Percentiles rank a stretch among this genome's conserved stretches.
These are phyloP conservation scores for Entomortierella parvispora DNA, from an alignment of 192 early-diverging fungal species.

Conservation along the genomic window DNA sequence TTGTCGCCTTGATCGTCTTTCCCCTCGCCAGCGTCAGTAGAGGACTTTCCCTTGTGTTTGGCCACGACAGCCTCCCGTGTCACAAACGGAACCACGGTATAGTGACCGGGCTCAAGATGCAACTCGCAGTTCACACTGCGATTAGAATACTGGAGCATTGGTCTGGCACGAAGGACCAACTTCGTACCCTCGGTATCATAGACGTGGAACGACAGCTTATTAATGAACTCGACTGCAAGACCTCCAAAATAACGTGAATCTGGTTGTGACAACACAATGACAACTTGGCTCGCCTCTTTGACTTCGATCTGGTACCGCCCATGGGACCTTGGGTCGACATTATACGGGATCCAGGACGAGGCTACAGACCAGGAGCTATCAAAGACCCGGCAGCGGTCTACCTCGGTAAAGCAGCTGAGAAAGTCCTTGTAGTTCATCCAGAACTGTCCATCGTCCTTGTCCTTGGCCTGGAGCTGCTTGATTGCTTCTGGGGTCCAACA, in stretches of 20 bases:
- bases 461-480: background rate
- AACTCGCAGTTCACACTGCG: conserved; percentile 32
- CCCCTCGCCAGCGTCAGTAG: background rate
- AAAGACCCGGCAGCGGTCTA: conserved; percentile 22
- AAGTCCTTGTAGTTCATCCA: conserved; percentile 50
- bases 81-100: conserved; percentile 29
- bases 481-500: conserved; percentile 26
- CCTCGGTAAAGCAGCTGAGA: background rate
- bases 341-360: conserved; percentile 41
- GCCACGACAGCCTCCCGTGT: conserved; percentile 1
- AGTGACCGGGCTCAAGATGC: conserved; percentile 6
- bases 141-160: background rate
- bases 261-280: conserved; percentile 38
- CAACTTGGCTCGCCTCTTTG: background rate
- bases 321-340: conserved; percentile 26
- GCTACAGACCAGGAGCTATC: conserved; percentile 22
- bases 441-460: conserved; percentile 30
- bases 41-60: too few relatives aligned
- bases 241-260: conserved; percentile 28
- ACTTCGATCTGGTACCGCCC: conserved; percentile 22
- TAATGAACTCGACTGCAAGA: background rate
- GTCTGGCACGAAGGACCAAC: conserved; percentile 9
- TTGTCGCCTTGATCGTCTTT: background rate
- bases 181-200: conserved; percentile 10
- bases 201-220: conserved; percentile 15